Conservation (phyloP, 2,329 filamentous ascomycete species). For the Lasiodiplodia citricola region DNA sequence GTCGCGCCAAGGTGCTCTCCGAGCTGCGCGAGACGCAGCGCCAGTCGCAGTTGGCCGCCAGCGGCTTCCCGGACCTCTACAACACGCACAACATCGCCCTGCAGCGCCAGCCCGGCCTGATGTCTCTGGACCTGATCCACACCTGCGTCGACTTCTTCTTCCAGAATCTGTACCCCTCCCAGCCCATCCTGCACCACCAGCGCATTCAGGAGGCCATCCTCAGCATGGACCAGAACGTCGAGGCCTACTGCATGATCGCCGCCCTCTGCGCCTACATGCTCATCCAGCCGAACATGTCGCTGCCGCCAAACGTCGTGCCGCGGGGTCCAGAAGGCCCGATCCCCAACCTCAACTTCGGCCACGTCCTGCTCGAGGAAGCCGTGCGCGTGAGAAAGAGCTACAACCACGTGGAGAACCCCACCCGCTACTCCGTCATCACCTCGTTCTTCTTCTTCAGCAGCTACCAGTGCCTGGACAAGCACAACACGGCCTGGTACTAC, state of each 20-base stretch:
- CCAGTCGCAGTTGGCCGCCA: conserved; percentile 51
- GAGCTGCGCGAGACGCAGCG: conserved; percentile 61
- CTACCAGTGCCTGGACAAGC: conserved; percentile 66
- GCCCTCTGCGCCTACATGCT: conserved; percentile 57
- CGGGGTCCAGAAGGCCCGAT: conserved; percentile 44
- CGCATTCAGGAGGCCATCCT: conserved; percentile 59
- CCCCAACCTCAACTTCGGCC: conserved; percentile 52
- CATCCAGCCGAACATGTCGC: conserved; percentile 52
- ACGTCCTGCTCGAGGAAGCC: conserved; percentile 64
- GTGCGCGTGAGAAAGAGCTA: conserved; percentile 61
- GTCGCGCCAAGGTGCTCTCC: conserved; percentile 67
- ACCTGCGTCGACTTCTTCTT: conserved; percentile 67
- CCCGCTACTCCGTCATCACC: conserved; percentile 63
- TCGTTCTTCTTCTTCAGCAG: conserved; percentile 67
- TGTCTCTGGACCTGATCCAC: conserved; percentile 56
- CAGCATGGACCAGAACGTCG: conserved; percentile 57
- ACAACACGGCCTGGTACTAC: conserved; percentile 67
- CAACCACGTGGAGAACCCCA: conserved; percentile 63
- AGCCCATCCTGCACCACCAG: conserved; percentile 62
- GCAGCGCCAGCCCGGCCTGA: conserved; percentile 55
- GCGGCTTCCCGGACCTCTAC: conserved; percentile 43
- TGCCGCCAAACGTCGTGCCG: conserved; percentile 52
- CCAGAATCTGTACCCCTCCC: conserved; percentile 67
- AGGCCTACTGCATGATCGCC: conserved; percentile 64
- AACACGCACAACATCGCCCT: conserved; percentile 49